Evolutionary conservation across 768 basidiomycete genomes (phyloP).

Genomic region (Cystofilobasidium bisporidii): DNA sequence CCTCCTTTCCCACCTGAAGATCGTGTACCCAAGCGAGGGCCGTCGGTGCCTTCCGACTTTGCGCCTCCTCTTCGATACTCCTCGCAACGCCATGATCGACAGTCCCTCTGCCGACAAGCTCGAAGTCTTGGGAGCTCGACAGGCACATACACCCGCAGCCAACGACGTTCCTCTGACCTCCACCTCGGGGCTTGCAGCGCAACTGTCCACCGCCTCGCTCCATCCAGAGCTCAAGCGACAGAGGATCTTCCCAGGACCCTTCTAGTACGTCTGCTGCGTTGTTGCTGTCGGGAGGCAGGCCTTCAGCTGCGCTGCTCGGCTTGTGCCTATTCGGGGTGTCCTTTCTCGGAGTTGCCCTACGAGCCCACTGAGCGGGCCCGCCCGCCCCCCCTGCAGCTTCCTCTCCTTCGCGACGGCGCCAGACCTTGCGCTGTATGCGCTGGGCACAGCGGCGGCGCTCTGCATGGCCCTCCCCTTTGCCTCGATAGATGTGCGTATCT

Average conservation of each 20-base stretch:
- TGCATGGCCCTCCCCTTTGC: conserved; percentile 13
- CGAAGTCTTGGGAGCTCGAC: no score
- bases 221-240: background rate
- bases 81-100: no score
- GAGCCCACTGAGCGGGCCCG: no score
- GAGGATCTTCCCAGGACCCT: conserved; percentile 1
- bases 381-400: conserved; percentile 19
- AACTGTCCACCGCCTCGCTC: background rate
- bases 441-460: background rate
- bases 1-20: no score
- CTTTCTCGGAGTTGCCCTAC: background rate
- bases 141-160: no score
- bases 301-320: no score
- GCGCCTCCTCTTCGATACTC: no score
- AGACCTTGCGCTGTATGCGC: conserved; percentile 8
- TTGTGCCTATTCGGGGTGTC: no score
- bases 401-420: conserved; percentile 5
- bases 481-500: background rate
- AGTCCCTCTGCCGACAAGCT: no score
- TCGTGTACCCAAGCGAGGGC: no score
- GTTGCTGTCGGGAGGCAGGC: no score
- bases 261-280: conserved; percentile 8
- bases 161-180: background rate
- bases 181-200: background rate
- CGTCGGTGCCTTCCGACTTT: no score